These are phyloP conservation scores for Parachaetomium inaequale DNA, from an alignment of 495 filamentous ascomycete genomes.

Conservation along the genomic window DNA sequence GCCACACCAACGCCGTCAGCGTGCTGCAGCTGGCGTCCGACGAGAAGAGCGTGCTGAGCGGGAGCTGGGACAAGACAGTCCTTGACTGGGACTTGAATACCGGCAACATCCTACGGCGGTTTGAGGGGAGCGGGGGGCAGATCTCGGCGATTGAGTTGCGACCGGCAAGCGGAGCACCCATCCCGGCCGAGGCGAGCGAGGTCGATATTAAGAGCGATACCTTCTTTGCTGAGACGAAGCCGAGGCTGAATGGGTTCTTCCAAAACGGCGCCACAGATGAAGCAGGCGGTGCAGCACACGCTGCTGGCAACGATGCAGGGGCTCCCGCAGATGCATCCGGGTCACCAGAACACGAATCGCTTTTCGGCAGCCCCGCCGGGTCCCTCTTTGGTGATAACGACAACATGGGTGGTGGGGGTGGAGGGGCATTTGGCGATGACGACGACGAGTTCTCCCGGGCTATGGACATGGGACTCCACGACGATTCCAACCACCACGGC, in stretches of 20 bases:
- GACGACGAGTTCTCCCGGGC: conserved; percentile 83
- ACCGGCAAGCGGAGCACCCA: conserved; percentile 67
- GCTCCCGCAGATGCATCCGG: conserved; percentile 35
- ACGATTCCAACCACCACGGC: conserved; percentile 36
- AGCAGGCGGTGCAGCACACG: background rate
- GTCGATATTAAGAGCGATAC: conserved; percentile 58
- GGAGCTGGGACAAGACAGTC: conserved; percentile 93
- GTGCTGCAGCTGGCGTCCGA: conserved; percentile 78
- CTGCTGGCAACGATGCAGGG: background rate
- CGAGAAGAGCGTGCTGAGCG: conserved; percentile 83
- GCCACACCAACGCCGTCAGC: conserved; percentile 90
- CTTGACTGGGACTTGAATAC: conserved; percentile 95
- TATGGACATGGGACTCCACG: conserved; percentile 55
- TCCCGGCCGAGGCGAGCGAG: conserved; percentile 68
- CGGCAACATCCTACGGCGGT: conserved; percentile 69
- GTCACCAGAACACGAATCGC: conserved; percentile 75
- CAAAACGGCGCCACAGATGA: conserved; percentile 31
- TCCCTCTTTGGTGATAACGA: conserved; percentile 58
- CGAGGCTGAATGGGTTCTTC: conserved; percentile 47
- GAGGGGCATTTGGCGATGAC: conserved; percentile 63
- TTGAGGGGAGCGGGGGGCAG: conserved; percentile 72
- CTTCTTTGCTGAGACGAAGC: conserved; percentile 50
- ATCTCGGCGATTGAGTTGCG: conserved; percentile 84
- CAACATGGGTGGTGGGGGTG: conserved; percentile 56
- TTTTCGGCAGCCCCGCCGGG: conserved; percentile 55